phyloP scores from a whole-genome alignment of 2,329 filamentous ascomycete genomes.

The Colletotrichum chlorophyti region DNA sequence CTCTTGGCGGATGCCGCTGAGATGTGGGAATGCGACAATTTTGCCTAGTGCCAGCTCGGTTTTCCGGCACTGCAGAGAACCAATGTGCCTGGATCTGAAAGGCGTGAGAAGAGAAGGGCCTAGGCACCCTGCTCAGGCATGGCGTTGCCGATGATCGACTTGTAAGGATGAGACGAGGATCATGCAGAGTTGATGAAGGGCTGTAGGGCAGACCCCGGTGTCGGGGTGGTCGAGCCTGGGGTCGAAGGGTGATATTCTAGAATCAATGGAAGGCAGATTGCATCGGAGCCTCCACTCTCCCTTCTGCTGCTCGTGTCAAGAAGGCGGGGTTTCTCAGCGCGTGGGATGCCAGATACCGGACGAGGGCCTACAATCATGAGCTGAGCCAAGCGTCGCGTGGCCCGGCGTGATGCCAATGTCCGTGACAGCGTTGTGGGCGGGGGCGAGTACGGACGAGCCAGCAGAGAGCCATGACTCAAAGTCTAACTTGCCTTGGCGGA shows the following conservation, averaged over 20 bases:
- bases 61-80: neutral
- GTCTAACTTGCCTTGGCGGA: neutral
- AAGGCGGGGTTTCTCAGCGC: conserved; percentile 4
- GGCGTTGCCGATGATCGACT: conserved; percentile 7
- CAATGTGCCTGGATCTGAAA: neutral
- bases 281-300: neutral
- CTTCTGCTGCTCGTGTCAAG: conserved; percentile 3
- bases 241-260: conserved; percentile 5
- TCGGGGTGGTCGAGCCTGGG: neutral
- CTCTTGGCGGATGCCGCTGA: conserved; percentile 4
- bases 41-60: neutral
- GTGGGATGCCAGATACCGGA: conserved; percentile 6
- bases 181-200: neutral
- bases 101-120: too few relatives aligned
- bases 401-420: neutral
- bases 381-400: conserved; percentile 2
- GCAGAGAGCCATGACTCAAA: conserved; percentile 9
- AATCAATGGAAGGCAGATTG: neutral
- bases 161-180: conserved; percentile 21
- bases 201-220: neutral
- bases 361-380: neutral
- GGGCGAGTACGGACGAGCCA: neutral
- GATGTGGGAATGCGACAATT: conserved; percentile 4
- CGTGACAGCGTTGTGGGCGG: neutral
- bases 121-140: neutral